Conservation (phyloP, 1,284 basidiomycete species). For the Ganoderma leucocontextum region DNA sequence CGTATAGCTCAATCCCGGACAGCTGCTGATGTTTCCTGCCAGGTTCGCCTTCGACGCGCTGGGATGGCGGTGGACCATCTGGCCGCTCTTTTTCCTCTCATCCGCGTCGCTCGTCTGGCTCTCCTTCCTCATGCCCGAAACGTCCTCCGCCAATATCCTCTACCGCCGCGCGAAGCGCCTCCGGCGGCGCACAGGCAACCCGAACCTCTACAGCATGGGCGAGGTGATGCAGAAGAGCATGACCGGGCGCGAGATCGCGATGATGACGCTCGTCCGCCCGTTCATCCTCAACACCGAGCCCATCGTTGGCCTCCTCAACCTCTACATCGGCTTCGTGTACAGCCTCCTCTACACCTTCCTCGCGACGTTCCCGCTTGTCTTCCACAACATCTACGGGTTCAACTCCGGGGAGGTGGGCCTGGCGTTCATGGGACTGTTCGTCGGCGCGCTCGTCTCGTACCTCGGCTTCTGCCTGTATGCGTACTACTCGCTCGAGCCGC, state of each 20-base stretch:
- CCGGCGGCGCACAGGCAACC: constrained; percentile 41
- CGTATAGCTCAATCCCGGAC: too few species aligned
- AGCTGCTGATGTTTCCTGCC: neutral
- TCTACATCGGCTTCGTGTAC: constrained; percentile 55
- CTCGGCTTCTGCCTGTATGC: constrained; percentile 33
- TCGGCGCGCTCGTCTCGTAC: constrained; percentile 39
- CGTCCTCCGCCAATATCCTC: constrained; percentile 53
- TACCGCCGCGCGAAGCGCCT: constrained; percentile 41
- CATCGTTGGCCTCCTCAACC: constrained; percentile 49
- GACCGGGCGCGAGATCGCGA: constrained; percentile 34
- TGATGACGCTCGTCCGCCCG: constrained; percentile 47
- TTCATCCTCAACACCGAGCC: constrained; percentile 53
- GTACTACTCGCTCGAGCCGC: constrained; percentile 27
- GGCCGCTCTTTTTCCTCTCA: constrained; percentile 60
- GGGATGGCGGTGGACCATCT: constrained; percentile 62
- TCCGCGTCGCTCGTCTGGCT: constrained; percentile 50
- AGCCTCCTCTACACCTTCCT: constrained; percentile 45
- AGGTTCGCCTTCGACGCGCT: constrained; percentile 48
- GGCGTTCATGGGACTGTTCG: constrained; percentile 57
- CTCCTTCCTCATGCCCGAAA: constrained; percentile 60
- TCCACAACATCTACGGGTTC: constrained; percentile 43
- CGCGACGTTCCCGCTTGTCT: constrained; percentile 46
- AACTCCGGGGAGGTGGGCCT: constrained; percentile 51
- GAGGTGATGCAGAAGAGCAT: constrained; percentile 40
- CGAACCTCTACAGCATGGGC: constrained; percentile 36